A percentile compares a stretch with the other conserved stretches of the same genome.
phyloP scores from a whole-genome alignment of 495 filamentous ascomycete genomes.

The Amphirosellinia nigrospora region DNA sequence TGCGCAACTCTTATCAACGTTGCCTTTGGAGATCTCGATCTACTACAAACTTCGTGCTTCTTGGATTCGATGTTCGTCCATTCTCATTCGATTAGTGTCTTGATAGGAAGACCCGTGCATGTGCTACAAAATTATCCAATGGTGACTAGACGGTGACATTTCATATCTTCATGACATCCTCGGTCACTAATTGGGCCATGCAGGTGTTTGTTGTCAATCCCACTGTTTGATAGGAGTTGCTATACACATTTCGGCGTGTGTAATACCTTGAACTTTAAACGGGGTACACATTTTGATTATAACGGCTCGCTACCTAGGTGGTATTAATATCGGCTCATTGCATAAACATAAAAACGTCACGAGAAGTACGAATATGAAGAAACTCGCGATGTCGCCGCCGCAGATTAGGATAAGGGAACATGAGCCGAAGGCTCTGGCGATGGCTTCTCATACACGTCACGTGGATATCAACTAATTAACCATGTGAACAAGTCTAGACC shows the following conservation, averaged over 20 bases:
- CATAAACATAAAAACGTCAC: background rate
- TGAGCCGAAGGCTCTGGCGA: background rate
- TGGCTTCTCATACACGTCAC: background rate
- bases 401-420: background rate
- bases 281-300: background rate
- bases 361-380: background rate
- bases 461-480: conserved; percentile 3
- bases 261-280: background rate
- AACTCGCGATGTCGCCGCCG: background rate
- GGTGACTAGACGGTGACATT: background rate
- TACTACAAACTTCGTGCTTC: background rate
- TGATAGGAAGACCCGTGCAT: background rate
- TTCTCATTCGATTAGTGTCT: background rate
- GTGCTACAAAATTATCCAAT: background rate
- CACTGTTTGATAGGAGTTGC: conserved; percentile 4
- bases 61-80: background rate
- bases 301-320: background rate
- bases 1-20: background rate
- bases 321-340: background rate
- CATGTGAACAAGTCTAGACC: conserved; percentile 6
- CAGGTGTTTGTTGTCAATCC: conserved; percentile 11
- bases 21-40: background rate
- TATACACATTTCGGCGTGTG: background rate
- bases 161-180: background rate
- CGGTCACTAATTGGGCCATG: background rate